Evolutionary conservation across 1,284 basidiomycete species (phyloP), one percentile per base, ranked within the genome.

Genomic region (Apiotrichum laibachii): DNA sequence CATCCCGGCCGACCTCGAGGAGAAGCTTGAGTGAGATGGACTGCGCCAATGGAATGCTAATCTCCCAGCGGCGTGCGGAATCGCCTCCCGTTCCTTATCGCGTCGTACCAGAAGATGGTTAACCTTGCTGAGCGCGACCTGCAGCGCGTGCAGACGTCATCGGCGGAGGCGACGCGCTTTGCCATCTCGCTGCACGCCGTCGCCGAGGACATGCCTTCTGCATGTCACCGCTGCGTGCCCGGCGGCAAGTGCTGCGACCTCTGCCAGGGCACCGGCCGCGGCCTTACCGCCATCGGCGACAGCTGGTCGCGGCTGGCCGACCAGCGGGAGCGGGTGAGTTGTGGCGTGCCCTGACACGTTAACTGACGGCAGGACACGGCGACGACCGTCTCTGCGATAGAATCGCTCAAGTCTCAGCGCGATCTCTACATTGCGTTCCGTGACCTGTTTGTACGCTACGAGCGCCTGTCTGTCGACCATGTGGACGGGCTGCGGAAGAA

Each of bases 1-100:
- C 7, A 92, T 96, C 60, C 93, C 93, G 3, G 86, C 88, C 60
- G 92, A 96, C 76, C 81, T 96, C 9, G 91, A 94, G 63, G 88
- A 92, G 50, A 93, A 92, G 74, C 84, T 96, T 50, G 81, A 82
- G 86, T 91, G 79, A 51, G 86, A 77, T 59, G 35, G n/a, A n/a
- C 39, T 34, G 19, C 2, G 37, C n/a, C 1, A 6, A 13, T 39
- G 19, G 54, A 31, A 37, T 11, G 47, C 56, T 61, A 31, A 48
- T 43, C n/a, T 0, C 37, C 43, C 66, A 91, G 88, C 43, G 79
- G 84, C 42, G 83, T 94, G 18, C 85, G 89, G 34, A 81, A 82
- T 47, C 88, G 86, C 72, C 79, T 96, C 22, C 84, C 81, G 45
- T 81, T 84, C 6, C 79, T 95, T 47, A 88, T 96, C 57, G 90